Conservation (phyloP, 176 grass and related monocot species). For the Rhynchospora breviuscula region DNA sequence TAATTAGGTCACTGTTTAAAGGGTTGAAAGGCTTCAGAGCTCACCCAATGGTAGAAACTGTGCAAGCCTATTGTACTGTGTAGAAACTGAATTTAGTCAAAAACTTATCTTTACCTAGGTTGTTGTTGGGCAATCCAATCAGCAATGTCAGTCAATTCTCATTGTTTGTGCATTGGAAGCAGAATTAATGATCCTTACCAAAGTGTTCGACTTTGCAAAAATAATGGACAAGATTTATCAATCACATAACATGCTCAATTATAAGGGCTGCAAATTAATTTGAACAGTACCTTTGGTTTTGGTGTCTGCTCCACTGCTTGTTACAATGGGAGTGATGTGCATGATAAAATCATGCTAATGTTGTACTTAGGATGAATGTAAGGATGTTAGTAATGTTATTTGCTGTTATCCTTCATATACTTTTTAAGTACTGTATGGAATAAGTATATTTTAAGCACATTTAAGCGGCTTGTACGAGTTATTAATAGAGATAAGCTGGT, state of each 20-base stretch:
- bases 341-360: background rate
- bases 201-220: background rate
- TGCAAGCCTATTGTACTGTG: background rate
- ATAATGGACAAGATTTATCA: background rate
- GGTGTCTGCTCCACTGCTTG: background rate
- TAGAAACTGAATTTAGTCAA: background rate
- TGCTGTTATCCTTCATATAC: background rate
- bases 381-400: background rate
- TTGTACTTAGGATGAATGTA: background rate
- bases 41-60: background rate
- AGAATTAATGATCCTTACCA: background rate
- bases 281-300: background rate
- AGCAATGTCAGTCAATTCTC: background rate
- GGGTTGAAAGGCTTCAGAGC: background rate
- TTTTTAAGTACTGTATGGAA: background rate
- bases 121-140: background rate
- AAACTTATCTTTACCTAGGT: background rate
- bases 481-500: background rate
- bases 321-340: background rate
- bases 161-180: background rate
- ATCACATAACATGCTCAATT: background rate
- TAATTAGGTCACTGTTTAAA: background rate
- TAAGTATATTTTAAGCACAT: background rate
- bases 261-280: background rate
- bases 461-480: background rate